Conservation (phyloP, 768 basidiomycete genomes). For the Mycena floridula region DNA sequence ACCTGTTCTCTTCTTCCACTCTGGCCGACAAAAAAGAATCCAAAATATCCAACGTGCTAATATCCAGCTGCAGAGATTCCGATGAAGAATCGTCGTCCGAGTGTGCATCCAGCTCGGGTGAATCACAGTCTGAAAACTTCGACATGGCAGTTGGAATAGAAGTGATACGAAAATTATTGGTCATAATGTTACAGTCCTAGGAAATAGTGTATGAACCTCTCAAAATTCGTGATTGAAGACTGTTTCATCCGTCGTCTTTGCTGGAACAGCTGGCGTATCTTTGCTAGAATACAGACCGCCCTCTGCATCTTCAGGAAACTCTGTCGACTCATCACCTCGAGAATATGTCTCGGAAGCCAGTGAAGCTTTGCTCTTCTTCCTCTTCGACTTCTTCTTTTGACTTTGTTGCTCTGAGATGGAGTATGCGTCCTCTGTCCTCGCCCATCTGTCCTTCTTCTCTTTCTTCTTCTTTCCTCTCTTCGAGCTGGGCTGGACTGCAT, state of each 20-base stretch:
- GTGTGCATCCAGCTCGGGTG: no score
- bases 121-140: no score
- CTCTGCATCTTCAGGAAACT: slow-evolving; percentile 69
- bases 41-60: slow-evolving; percentile 32
- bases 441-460: slow-evolving; percentile 85
- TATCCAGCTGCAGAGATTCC: no score
- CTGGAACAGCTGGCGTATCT: slow-evolving; percentile 10
- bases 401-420: slow-evolving; percentile 39
- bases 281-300: slow-evolving; percentile 48
- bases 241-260: slow-evolving; percentile 33
- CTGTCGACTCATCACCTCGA: slow-evolving; percentile 33
- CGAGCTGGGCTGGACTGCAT: slow-evolving; percentile 39
- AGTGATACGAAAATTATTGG: no score
- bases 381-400: slow-evolving; percentile 55
- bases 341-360: slow-evolving; percentile 27
- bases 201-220: neutral
- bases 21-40: slow-evolving; percentile 32
- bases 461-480: slow-evolving; percentile 54
- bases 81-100: no score
- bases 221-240: slow-evolving; percentile 66
- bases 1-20: slow-evolving; percentile 36
- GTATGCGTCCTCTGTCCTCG: slow-evolving; percentile 82
- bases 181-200: neutral
- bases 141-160: no score
- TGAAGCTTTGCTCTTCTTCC: slow-evolving; percentile 50